Base-by-base conservation (phyloP, 2,329 filamentous ascomycete genomes). In the Fusarium tuaranense region DNA sequence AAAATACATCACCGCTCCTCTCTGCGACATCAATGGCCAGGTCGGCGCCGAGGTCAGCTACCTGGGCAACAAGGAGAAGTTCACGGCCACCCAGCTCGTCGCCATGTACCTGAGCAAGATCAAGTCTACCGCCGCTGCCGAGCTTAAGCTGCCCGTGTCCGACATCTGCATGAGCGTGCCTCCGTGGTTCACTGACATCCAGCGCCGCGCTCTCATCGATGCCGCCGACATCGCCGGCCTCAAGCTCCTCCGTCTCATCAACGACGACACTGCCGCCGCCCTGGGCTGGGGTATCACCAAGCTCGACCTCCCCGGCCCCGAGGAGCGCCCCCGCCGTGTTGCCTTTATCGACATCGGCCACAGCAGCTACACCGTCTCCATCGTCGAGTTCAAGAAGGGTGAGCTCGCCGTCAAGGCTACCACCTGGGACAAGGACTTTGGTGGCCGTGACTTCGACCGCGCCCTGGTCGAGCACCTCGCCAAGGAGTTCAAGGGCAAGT, bases 261-360 rank as follows among this genome's bases (percentile, higher is more conserved):
- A 99, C 87, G 97, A 98, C 87, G 98, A 95, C 78, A 98, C 97
- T 62, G 97, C 97, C 70, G 95, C 95, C 74, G 97, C 97, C 73
- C 92, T 99, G 55, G 97, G 97, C 76, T 99, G 95, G 84, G 97
- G 97, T 83, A 98, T 99, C 87, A 98, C 97, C 80, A 98, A 99
- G 89, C 89, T 95, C 72, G 97, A 99, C 84, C 92, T 99, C 38
- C 97, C 95, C 68, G 87, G 88, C 32, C 89, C 93, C 48, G 97
- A 98, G 80, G 95, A 98, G 91, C 95, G 95, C 88, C 95, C 97
- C 71, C 92, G 94, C 81, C 92, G 96, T 67, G 95, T 98, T 65
- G 92, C 91, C 78, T 98, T 99, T 81, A 87, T 99, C 85, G 97
- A 99, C 84, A 94, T 99, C 78, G 97, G 97, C 77, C 93, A 98